Conservation (phyloP, 352 stramenopile genomes). For the Phytophthora podocarpi region DNA sequence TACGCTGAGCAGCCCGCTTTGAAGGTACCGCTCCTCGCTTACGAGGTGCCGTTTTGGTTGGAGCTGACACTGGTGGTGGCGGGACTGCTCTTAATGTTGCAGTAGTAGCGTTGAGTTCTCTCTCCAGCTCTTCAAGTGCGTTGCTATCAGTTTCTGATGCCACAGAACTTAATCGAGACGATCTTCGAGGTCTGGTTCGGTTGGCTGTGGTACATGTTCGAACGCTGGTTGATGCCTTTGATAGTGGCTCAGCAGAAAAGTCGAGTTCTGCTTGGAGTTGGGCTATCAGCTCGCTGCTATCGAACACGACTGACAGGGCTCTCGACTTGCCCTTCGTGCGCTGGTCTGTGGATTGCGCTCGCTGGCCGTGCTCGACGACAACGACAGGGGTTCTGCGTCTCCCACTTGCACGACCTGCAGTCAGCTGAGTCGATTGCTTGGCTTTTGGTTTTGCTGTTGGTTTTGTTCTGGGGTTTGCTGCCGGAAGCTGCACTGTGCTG, state of each 20-base stretch:
- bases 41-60: neutral
- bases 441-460: constrained; percentile 10
- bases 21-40: constrained; percentile 1
- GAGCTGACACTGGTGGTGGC: neutral
- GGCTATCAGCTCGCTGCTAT: constrained; percentile 37
- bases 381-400: neutral
- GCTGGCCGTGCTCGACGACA: neutral
- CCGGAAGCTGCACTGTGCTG: neutral
- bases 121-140: constrained; percentile 38
- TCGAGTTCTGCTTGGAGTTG: constrained; percentile 42
- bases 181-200: constrained; percentile 8
- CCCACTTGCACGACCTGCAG: neutral
- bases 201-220: neutral
- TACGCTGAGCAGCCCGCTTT: constrained; percentile 7
- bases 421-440: constrained; percentile 10
- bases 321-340: constrained; percentile 9
- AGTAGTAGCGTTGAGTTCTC: constrained; percentile 24
- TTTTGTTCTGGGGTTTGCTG: constrained; percentile 11
- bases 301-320: constrained; percentile 22
- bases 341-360: neutral
- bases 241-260: neutral
- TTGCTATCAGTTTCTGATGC: constrained; percentile 38
- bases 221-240: neutral
- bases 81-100: constrained; percentile 1
- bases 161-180: constrained; percentile 21